Conservation (phyloP, 495 filamentous ascomycete genomes). For the Lasiosphaeria miniovina region DNA sequence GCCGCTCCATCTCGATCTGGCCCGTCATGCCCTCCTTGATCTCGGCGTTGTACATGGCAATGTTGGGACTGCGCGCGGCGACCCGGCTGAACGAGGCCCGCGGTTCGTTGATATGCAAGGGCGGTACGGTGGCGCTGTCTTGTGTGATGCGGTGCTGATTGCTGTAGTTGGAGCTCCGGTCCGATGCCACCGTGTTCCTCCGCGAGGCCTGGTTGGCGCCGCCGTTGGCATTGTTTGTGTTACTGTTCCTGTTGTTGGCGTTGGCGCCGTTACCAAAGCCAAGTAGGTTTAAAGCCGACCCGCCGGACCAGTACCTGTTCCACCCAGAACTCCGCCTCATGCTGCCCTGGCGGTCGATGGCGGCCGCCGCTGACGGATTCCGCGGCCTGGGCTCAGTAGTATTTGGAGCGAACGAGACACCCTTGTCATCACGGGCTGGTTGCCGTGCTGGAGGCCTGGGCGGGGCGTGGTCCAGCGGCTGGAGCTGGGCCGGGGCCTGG, state of each 20-base stretch:
- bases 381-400: slow-evolving; percentile 36
- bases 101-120: slow-evolving; percentile 46
- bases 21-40: slow-evolving; percentile 59
- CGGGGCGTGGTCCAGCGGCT: neutral
- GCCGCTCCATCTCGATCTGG: slow-evolving; percentile 54
- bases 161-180: slow-evolving; percentile 53
- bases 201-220: slow-evolving; percentile 26
- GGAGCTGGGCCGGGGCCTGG: slow-evolving; percentile 9
- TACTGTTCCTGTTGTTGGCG: slow-evolving; percentile 12
- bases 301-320: slow-evolving; percentile 60
- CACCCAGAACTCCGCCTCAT: slow-evolving; percentile 56
- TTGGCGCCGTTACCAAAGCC: slow-evolving; percentile 39
- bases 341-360: slow-evolving; percentile 23
- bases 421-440: slow-evolving; percentile 36
- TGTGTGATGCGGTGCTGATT: slow-evolving; percentile 49
- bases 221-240: slow-evolving; percentile 19
- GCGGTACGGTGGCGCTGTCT: slow-evolving; percentile 52
- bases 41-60: slow-evolving; percentile 49
- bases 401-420: slow-evolving; percentile 39
- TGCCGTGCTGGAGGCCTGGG: slow-evolving; percentile 23
- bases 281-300: slow-evolving; percentile 50
- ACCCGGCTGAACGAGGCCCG: slow-evolving; percentile 58
- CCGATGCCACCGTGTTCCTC: slow-evolving; percentile 43
- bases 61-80: slow-evolving; percentile 63
- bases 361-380: slow-evolving; percentile 21